These are phyloP conservation scores for Amniculicola lignicola DNA, from an alignment of 495 filamentous ascomycete species.

Conservation along the genomic window DNA sequence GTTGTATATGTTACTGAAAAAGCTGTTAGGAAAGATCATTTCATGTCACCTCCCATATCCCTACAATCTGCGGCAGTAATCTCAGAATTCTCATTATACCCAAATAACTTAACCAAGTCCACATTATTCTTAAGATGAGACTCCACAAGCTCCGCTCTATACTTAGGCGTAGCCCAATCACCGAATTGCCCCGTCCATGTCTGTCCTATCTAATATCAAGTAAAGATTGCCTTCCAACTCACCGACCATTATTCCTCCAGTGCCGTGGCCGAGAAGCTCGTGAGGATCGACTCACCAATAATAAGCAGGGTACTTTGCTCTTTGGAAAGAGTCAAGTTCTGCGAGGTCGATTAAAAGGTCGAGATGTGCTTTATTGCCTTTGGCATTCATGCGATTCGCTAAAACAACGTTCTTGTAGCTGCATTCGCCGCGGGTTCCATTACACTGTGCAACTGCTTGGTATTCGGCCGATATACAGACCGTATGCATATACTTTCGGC, in stretches of 20 bases:
- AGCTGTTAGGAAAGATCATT: not conserved
- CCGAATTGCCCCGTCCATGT: constrained; percentile 50
- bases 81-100: constrained; percentile 38
- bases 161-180: constrained; percentile 48
- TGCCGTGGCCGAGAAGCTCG: constrained; percentile 50
- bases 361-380: constrained; percentile 38
- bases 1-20: constrained; percentile 47
- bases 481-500: constrained; percentile 42
- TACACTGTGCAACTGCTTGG: constrained; percentile 38
- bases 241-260: constrained; percentile 39
- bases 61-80: constrained; percentile 37
- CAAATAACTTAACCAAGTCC: constrained; percentile 46
- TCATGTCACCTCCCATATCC: constrained; percentile 29
- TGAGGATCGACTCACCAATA: constrained; percentile 47
- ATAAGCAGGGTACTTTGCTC: constrained; percentile 43
- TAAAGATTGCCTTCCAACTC: constrained; percentile 38
- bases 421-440: constrained; percentile 47
- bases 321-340: constrained; percentile 42
- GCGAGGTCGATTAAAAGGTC: constrained; percentile 42
- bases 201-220: constrained; percentile 50
- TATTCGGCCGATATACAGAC: not conserved
- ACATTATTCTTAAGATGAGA: constrained; percentile 47
- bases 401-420: constrained; percentile 53
- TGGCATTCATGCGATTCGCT: constrained; percentile 45
- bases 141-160: constrained; percentile 46